Evolutionary conservation across 179 eudicot species (phyloP), one percentile per base, ranked within the genome.

Genomic region (Corrigiola litoralis): DNA sequence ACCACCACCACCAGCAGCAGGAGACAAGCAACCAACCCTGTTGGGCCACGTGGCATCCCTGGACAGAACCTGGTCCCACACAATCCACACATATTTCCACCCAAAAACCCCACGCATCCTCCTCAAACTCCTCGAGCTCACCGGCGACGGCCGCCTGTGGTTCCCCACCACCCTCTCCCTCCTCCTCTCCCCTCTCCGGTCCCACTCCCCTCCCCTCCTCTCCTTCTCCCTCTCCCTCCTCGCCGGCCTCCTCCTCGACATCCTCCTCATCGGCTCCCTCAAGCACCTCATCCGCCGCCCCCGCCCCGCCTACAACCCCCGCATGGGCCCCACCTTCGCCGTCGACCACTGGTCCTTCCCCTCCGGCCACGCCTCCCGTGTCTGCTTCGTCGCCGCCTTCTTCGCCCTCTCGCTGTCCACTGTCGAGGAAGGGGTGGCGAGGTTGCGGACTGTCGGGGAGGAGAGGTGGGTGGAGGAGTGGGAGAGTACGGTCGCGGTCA

Each of bases 321-420:
- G 61, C 42, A 89, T 89, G 96, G 79, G 74, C 47, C 34, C 84
- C 5, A 73, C 90, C 1, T 73, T 89, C 49, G 68, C 88, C 48
- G 92, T 85, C 27, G 96, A 92, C 56, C 88, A 84, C 64, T 92
- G 90, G 88, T 92, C 98, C 12, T 92, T 89, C 67, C 98, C 98
- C 1, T 87, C 92, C 21, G 96, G 96, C 17, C 95, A 89, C 67
- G 59, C 92, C 2, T 89, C 92, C 3, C 67, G 98, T 44, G 95
- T 84, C 28, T 87, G 78, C 47, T 87, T 80, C 41, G 58, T 89
- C n/a, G 88, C 96, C 3, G 55, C 80, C 1, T 46, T 91, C 2
- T 61, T 81, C n/a, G 74, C 28, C 37, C 79, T 85, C 42, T 70
- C 7, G 24, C 57, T 2, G 58, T 50, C 37, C 14, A 82, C 14